Conservation (phyloP, 371 early-diverging fungal species). For the Hamiltosporidium tvaerminnensis region DNA sequence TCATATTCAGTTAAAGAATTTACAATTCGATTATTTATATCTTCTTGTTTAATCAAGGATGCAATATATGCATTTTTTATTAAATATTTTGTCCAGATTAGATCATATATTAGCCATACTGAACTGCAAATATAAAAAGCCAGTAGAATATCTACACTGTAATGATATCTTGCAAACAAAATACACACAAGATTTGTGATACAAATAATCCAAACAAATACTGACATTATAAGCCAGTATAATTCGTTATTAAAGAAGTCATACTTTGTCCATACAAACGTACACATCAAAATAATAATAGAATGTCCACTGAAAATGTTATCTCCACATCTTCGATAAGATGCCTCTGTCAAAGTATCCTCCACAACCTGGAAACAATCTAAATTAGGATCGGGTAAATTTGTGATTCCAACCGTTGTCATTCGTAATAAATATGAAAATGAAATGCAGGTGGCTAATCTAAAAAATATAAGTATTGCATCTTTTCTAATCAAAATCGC, state of each 20-base stretch:
- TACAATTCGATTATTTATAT: no score
- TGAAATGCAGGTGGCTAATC: neutral
- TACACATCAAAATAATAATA: neutral
- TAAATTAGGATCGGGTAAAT: neutral
- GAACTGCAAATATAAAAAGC: slow-evolving; percentile 18
- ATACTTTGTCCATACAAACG: neutral
- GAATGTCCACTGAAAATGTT: slow-evolving; percentile 4
- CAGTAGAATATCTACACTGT: slow-evolving; percentile 30
- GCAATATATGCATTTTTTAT: neutral
- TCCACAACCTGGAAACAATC: neutral
- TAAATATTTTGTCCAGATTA: neutral
- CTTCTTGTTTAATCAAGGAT: no score
- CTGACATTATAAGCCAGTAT: slow-evolving; percentile 1
- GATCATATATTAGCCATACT: slow-evolving; percentile 10
- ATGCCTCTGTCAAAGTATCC: neutral
- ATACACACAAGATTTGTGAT: slow-evolving; percentile 12
- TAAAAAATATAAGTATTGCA: slow-evolving; percentile 1
- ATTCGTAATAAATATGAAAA: slow-evolving; percentile 7
- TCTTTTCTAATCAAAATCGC: neutral
- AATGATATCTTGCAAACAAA: slow-evolving; percentile 19
- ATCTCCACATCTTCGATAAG: slow-evolving; percentile 3
- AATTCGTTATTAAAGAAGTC: neutral
- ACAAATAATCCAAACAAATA: slow-evolving; percentile 10
- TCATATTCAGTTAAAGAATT: no score
- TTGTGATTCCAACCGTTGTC: neutral